Conservation (phyloP, 257 asterid genomes). For the Echium plantagineum region DNA sequence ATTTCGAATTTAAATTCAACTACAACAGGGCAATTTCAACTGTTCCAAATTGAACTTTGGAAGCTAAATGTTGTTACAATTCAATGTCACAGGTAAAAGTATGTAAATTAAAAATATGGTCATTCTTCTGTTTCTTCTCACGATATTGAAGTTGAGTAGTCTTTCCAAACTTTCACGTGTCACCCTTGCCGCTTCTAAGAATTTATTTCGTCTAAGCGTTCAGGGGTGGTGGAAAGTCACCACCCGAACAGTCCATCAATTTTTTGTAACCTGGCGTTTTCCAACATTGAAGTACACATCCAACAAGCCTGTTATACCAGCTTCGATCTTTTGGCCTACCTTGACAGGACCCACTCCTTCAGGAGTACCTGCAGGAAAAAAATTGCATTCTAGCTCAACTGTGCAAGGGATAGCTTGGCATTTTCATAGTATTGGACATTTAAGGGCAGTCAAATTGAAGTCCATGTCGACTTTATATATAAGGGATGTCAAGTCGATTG, state of each 20-base stretch:
- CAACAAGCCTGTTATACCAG: constrained; percentile 76
- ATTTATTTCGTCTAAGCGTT: background rate
- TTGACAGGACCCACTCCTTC: constrained; percentile 82
- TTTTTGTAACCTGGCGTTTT: constrained; percentile 31
- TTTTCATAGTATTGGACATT: background rate
- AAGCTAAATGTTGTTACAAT: no score
- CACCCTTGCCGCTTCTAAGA: background rate
- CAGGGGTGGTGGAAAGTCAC: background rate
- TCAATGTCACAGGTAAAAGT: background rate
- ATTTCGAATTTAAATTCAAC: no score
- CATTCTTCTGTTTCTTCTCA: background rate
- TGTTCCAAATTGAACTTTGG: no score
- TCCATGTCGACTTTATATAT: background rate
- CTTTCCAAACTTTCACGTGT: background rate
- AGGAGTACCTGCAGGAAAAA: constrained; percentile 66
- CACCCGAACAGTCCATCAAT: background rate
- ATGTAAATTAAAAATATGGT: no score
- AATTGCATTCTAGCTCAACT: background rate
- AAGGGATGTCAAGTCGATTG: background rate
- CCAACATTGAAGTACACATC: constrained; percentile 69
- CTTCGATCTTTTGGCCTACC: constrained; percentile 77
- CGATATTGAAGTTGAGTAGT: background rate
- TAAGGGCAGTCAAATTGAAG: background rate
- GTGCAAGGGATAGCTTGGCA: background rate
- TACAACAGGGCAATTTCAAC: no score